Evolutionary conservation across 768 basidiomycete genomes (phyloP).

Genomic region (Tephrocybe sp.): DNA sequence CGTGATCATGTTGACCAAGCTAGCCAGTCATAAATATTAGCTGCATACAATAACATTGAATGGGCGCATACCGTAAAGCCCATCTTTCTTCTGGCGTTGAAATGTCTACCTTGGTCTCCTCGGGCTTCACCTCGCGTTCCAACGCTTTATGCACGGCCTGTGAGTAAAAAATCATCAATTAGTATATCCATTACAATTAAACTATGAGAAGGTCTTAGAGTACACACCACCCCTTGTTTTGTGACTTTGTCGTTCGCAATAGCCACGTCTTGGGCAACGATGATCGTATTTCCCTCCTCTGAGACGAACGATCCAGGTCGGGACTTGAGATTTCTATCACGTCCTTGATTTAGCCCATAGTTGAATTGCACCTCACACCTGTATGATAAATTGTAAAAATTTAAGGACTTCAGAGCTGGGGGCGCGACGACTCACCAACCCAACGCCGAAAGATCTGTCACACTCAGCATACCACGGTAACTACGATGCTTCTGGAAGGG

Average conservation of each 20-base stretch:
- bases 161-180: background rate
- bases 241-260: slow-evolving; percentile 51
- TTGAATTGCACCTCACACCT: slow-evolving; percentile 85
- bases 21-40: slow-evolving; percentile 23
- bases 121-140: slow-evolving; percentile 67
- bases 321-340: slow-evolving; percentile 44
- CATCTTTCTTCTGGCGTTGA: slow-evolving; percentile 69
- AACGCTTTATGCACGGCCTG: slow-evolving; percentile 75
- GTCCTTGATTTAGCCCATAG: slow-evolving; percentile 63
- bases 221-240: slow-evolving; percentile 52
- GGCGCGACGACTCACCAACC: slow-evolving; percentile 47
- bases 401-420: no score
- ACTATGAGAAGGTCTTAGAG: background rate
- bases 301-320: slow-evolving; percentile 60
- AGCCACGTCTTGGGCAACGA: slow-evolving; percentile 49
- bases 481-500: slow-evolving; percentile 46
- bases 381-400: no score
- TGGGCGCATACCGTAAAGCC: slow-evolving; percentile 58
- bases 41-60: background rate
- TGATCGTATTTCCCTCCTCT: slow-evolving; percentile 57
- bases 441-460: slow-evolving; percentile 60
- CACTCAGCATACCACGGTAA: slow-evolving; percentile 47
- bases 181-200: background rate
- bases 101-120: slow-evolving; percentile 50
- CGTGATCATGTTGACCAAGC: slow-evolving; percentile 71